phyloP scores from a whole-genome alignment of 768 basidiomycete genomes.

The Leccinum longicurvipes region DNA sequence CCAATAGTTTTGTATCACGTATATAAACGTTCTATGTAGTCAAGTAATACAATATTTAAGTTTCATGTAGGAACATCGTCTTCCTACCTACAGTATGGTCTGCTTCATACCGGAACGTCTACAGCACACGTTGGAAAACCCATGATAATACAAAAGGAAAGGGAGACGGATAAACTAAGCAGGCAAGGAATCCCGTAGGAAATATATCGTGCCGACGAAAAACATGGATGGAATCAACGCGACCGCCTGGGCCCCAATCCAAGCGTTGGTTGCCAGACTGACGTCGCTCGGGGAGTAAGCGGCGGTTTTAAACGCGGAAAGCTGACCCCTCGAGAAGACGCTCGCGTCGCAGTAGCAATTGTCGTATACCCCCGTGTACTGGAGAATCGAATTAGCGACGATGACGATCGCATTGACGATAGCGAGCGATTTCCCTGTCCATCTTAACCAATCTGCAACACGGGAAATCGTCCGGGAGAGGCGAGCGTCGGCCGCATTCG shows the following conservation, averaged over 20 bases:
- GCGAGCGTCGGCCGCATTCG: background rate
- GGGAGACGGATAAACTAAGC: background rate
- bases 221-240: background rate
- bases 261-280: conserved; percentile 1
- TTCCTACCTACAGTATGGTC: no score
- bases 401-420: conserved; percentile 25
- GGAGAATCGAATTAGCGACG: conserved; percentile 27
- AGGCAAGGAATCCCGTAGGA: background rate
- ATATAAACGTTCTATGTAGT: no score
- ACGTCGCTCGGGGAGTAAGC: conserved; percentile 15
- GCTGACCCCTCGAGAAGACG: conserved; percentile 14
- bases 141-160: no score
- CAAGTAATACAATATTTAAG: no score
- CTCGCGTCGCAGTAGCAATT: conserved; percentile 32
- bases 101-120: no score
- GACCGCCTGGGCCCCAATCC: background rate
- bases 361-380: conserved; percentile 26
- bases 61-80: no score
- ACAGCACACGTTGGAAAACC: no score
- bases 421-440: conserved; percentile 28
- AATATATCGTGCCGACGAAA: background rate
- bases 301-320: conserved; percentile 33
- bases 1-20: no score
- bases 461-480: background rate
- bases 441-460: conserved; percentile 20